Conservation (phyloP, 495 filamentous ascomycete genomes). For the Tuber umbilicatum region DNA sequence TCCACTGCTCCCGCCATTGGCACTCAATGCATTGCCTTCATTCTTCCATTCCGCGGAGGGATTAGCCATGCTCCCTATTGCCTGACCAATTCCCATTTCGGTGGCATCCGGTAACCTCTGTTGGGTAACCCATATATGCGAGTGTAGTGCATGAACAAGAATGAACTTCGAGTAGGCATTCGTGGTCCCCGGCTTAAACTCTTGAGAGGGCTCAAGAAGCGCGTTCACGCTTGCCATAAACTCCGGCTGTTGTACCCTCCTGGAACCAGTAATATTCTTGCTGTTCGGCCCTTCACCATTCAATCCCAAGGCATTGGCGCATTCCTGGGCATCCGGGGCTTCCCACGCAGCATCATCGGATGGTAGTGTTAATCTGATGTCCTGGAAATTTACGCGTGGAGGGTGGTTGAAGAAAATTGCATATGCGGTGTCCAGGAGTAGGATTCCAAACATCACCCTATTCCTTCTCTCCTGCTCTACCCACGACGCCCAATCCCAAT, state of each 20-base stretch:
- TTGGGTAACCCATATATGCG: conserved; percentile 48
- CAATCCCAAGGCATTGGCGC: conserved; percentile 56
- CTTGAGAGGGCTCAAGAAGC: conserved; percentile 49
- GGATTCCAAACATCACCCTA: conserved; percentile 56
- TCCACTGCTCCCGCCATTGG: conserved; percentile 45
- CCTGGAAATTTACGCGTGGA: conserved; percentile 52
- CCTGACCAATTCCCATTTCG: conserved; percentile 23
- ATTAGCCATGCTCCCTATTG: conserved; percentile 22
- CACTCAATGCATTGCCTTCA: conserved; percentile 42
- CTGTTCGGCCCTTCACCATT: conserved; percentile 45
- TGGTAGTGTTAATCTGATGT: conserved; percentile 56
- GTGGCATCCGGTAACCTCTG: conserved; percentile 34
- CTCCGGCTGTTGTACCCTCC: conserved; percentile 54
- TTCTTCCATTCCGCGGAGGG: conserved; percentile 39
- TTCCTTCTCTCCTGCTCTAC: conserved; percentile 61
- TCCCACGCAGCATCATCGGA: conserved; percentile 64
- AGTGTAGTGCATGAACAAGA: conserved; percentile 57
- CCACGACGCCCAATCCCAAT: conserved; percentile 54
- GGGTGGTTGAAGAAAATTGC: conserved; percentile 60
- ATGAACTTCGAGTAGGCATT: conserved; percentile 65
- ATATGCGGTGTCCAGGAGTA: conserved; percentile 53
- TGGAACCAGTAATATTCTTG: conserved; percentile 53
- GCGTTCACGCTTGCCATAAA: conserved; percentile 52
- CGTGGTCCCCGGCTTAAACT: conserved; percentile 53
- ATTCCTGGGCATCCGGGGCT: conserved; percentile 50